phyloP scores from a whole-genome alignment of 148 eudicot species.

The Persicaria maculosa region DNA sequence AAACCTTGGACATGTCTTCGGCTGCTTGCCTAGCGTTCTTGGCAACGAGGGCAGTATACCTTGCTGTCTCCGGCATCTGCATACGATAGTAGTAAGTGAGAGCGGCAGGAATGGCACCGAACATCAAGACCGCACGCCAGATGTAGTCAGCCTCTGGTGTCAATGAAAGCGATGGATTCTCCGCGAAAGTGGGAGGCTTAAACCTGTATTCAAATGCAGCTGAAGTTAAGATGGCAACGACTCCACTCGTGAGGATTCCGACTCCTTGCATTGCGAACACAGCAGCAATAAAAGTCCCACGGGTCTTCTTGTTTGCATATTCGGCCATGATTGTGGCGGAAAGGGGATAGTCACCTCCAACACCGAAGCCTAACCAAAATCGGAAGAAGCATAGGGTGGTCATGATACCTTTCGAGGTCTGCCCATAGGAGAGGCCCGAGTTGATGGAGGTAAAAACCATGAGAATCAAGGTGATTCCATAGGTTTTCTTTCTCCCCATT shows the following conservation, averaged over 20 bases:
- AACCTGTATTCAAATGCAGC: slow-evolving; percentile 20
- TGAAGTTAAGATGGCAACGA: slow-evolving; percentile 40
- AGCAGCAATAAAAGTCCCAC: slow-evolving; percentile 64
- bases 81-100: slow-evolving; percentile 28
- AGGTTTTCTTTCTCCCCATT: slow-evolving; percentile 58
- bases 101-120: slow-evolving; percentile 22
- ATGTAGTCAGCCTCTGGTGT: slow-evolving; percentile 21
- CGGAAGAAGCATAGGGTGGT: slow-evolving; percentile 72
- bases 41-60: slow-evolving; percentile 32
- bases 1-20: slow-evolving; percentile 14
- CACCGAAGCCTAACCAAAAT: slow-evolving; percentile 77
- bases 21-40: slow-evolving; percentile 59
- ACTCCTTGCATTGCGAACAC: slow-evolving; percentile 82
- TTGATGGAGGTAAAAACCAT: slow-evolving; percentile 59
- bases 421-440: slow-evolving; percentile 54
- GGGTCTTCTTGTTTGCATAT: slow-evolving; percentile 70
- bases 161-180: slow-evolving; percentile 1
- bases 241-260: slow-evolving; percentile 53
- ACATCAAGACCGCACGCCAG: slow-evolving; percentile 21
- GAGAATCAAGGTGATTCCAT: slow-evolving; percentile 50
- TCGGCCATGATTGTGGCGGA: slow-evolving; percentile 83
- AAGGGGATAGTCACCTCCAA: slow-evolving; percentile 76
- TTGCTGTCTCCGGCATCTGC: slow-evolving; percentile 28
- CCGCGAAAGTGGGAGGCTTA: slow-evolving; percentile 4
- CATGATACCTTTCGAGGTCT: slow-evolving; percentile 40